Evolutionary conservation across 192 early-diverging fungal genomes (phyloP), one percentile per base, ranked within the genome.

Genomic region (Dissophora globulifera): DNA sequence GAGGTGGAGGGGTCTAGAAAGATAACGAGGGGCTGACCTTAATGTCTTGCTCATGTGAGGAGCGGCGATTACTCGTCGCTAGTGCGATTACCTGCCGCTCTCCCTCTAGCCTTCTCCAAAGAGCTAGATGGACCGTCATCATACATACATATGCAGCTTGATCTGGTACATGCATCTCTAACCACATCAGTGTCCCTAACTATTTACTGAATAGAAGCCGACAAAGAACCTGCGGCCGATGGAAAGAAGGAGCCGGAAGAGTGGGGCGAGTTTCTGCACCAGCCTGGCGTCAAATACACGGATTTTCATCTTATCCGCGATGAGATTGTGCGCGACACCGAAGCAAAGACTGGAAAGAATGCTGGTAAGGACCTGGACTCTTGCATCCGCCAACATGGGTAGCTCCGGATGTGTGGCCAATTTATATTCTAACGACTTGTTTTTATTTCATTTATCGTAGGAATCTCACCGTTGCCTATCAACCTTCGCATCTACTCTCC

Each of bases 241-340:
- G n/a, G n/a, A 27, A 90, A 93, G 57, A 80, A 85, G 45, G 70
- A 82, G 43, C 47, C 70, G 6, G 86, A 95, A 42, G 98, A 99
- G 81, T 99, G 95, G 95, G 98, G 98, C 47, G 98, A 99, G 81
- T 99, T 99, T 75, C 78, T 99, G 54, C 98, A 99, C 81, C 81
- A 95, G 62, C 98, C 98, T 2, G 96, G 96, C 11, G 92, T 94
- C 69, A 97, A 97, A 85, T 99, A 98, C 70, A 88, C 82, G 40
- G 86, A 98, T 81, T 99, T 99, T 84, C 81, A 95, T 79, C 92
- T 99, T 76, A 99, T 99, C 75, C 88, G 98, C 33, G 93, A 96
- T 1, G 98, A 99, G 69, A 99, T 99, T 79, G 87, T 92, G 11
- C 85, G 87, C 43, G 97, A 98, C 59, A 98, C 97, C 17, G 96